Base-by-base conservation (phyloP, 176 grass and related monocot species). In the Cenchrus purpureus region DNA sequence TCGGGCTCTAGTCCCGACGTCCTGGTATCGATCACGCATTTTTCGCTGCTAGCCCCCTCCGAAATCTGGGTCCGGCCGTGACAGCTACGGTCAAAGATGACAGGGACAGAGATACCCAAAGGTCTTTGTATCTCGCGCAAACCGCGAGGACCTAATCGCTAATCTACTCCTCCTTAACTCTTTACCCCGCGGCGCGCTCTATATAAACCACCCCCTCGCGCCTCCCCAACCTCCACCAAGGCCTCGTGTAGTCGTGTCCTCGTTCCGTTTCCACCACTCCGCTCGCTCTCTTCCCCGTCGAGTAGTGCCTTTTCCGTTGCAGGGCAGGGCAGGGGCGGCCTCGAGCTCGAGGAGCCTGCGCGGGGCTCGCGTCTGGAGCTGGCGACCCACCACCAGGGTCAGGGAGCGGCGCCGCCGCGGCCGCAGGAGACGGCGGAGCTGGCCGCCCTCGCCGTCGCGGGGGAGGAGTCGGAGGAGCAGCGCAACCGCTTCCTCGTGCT, bases 311-410 rank as follows among this genome's bases (percentile, higher is more conserved):
- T 67, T 80, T 25, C 2, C 11, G 56, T 44, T 58, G 34, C 72
- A 76, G 70, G 22, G 50, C 52, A 28, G 56, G 55, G 56, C 7
- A 58, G 17, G 15, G 37, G 37, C 37, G 37, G 37, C 37, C 37
- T 40, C 37, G 37, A 40, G 37, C 37, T 40, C 37, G 37, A 40
- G 37, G 58, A 90, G 92, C 92, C 89, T 84, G 77, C 68, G 59
- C 74, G 71, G 84, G 89, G 77, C 89, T 89, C 92, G 81, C 68
- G n/a, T 22, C 80, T 88, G 95, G 90, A 97, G 70, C 92, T 94
- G 95, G 95, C 95, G 85, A 91, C n/a, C 70, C 70, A 92, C 92
- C 58, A 78, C n/a, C 48, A 31, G 0, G 12, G 1, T 51, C 69
- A 67, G 81, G 16, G 56, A 68, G 16, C 31, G 57, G 73, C 60